Conservation (phyloP, 306 rosid genomes). For the Prunus dulcis region DNA sequence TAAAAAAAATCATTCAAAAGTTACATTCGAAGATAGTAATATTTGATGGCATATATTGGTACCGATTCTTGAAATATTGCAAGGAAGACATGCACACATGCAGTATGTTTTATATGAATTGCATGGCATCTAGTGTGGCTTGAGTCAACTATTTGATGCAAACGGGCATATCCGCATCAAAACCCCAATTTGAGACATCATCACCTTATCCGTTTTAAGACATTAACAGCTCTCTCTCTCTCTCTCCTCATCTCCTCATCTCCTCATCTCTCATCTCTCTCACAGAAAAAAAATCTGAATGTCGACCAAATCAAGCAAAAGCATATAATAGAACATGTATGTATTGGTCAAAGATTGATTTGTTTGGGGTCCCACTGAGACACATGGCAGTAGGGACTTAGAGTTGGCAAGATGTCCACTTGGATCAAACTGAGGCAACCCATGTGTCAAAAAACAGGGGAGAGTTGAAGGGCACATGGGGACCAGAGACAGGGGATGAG, state of each 20-base stretch:
- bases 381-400: constrained; percentile 33
- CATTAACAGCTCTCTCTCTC: too few relatives aligned
- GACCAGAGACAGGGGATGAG: neutral
- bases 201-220: constrained; percentile 25
- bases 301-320: constrained; percentile 8
- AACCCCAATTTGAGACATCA: constrained; percentile 18
- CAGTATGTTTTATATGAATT: neutral
- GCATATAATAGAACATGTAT: neutral
- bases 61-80: constrained; percentile 33
- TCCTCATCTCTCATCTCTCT: neutral
- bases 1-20: too few relatives aligned
- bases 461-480: constrained; percentile 39
- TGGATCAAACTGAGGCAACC: constrained; percentile 16
- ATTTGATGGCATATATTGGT: neutral
- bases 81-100: constrained; percentile 6
- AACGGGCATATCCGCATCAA: neutral
- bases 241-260: too few relatives aligned
- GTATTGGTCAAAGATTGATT: constrained; percentile 23
- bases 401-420: constrained; percentile 42
- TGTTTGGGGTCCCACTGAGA: neutral
- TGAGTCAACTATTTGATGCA: constrained; percentile 19
- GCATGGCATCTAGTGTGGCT: neutral
- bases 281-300: neutral
- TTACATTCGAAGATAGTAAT: too few relatives aligned
- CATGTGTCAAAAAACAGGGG: constrained; percentile 20